Evolutionary conservation across 805 yeast species (phyloP).

Genomic region (Scheffersomyces amazonensis): DNA sequence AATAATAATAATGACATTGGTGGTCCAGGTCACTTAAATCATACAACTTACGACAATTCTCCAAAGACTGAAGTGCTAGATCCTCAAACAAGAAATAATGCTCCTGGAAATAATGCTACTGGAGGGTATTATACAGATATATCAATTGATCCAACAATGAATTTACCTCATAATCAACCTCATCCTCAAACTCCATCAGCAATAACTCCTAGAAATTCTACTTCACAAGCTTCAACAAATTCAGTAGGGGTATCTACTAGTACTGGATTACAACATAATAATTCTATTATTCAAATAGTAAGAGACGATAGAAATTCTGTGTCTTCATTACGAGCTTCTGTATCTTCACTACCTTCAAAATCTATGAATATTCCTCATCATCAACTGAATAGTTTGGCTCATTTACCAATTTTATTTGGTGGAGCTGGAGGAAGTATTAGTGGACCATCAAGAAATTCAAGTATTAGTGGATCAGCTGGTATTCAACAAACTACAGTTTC

Average conservation of each 20-base stretch:
- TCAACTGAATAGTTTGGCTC: constrained; percentile 39
- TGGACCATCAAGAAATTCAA: constrained; percentile 38
- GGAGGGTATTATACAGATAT: constrained; percentile 46
- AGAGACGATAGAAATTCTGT: constrained; percentile 35
- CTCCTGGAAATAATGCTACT: constrained; percentile 22
- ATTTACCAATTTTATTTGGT: constrained; percentile 42
- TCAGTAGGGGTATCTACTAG: constrained; percentile 4
- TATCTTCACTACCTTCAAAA: constrained; percentile 41
- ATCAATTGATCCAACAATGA: constrained; percentile 44
- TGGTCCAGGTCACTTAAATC: constrained; percentile 4
- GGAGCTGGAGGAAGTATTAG: constrained; percentile 33
- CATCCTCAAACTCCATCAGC: constrained; percentile 19
- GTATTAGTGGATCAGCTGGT: constrained; percentile 35
- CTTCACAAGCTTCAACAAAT: constrained; percentile 11
- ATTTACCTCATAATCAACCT: constrained; percentile 41
- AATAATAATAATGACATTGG: constrained; percentile 15
- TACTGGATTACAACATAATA: constrained; percentile 23
- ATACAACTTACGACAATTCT: constrained; percentile 14
- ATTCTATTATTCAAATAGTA: constrained; percentile 39
- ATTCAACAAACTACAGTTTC: constrained; percentile 34
- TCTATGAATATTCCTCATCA: constrained; percentile 48
- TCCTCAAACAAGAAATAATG: constrained; percentile 26
- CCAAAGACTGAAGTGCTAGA: constrained; percentile 19
- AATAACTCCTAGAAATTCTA: constrained; percentile 28
- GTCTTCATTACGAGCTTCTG: constrained; percentile 34